Evolutionary conservation across 352 stramenopile genomes (phyloP).

Genomic region (Globisporangium ultimum): DNA sequence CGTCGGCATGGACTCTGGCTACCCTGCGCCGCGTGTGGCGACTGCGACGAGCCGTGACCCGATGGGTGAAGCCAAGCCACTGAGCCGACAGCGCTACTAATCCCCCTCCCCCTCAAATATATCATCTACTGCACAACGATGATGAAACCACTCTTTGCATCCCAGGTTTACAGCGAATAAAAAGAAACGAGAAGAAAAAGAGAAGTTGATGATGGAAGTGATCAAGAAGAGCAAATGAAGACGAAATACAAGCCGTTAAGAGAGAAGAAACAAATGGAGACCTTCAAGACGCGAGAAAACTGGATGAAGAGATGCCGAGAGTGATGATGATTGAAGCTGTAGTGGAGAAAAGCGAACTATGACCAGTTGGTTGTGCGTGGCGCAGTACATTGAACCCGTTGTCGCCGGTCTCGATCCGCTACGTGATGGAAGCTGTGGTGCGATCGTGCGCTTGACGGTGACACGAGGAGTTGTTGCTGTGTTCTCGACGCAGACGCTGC

Average conservation of each 20-base stretch:
- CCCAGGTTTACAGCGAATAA: slow-evolving; percentile 9
- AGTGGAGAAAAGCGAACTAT: slow-evolving; percentile 4
- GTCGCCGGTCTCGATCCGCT: not conserved
- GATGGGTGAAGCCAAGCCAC: slow-evolving; percentile 58
- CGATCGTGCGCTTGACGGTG: too few relatives aligned
- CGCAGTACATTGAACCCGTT: not conserved
- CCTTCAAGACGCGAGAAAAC: slow-evolving; percentile 4
- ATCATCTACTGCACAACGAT: slow-evolving; percentile 6
- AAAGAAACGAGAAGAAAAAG: slow-evolving; percentile 7
- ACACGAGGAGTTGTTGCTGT: slow-evolving; percentile 1
- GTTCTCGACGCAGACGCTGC: slow-evolving; percentile 19
- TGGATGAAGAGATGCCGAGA: slow-evolving; percentile 4
- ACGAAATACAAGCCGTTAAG: slow-evolving; percentile 2
- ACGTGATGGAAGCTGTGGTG: not conserved
- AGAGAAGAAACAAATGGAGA: slow-evolving; percentile 1
- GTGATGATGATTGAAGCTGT: slow-evolving; percentile 6
- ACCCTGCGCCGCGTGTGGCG: slow-evolving; percentile 58
- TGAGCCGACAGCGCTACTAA: slow-evolving; percentile 82
- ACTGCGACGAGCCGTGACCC: slow-evolving; percentile 56
- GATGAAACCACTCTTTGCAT: slow-evolving; percentile 4
- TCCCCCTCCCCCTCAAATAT: slow-evolving; percentile 7
- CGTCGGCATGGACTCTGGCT: slow-evolving; percentile 44
- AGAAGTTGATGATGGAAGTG: slow-evolving; percentile 15
- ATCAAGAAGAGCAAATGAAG: slow-evolving; percentile 16
- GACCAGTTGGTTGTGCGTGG: not conserved